Base-by-base conservation (phyloP, 2,329 filamentous ascomycete genomes). In the Nigrospora sphaerica region DNA sequence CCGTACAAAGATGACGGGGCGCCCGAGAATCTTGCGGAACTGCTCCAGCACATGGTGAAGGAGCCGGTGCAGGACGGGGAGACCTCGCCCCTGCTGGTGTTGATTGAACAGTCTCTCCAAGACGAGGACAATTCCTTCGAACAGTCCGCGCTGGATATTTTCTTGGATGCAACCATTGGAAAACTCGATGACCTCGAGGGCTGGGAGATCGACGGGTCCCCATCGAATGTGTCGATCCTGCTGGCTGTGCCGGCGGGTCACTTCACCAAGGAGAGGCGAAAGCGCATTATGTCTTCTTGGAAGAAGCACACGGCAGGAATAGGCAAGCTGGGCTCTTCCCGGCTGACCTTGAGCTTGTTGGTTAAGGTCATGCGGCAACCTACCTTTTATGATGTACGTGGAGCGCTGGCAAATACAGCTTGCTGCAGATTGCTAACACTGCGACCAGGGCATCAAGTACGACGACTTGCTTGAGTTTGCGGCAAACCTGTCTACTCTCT, bases 251-350 rank as follows among this genome's bases (percentile, higher is more conserved):
- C 60, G 28, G 46, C 47, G 18, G 59, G 60, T 28, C 49, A 51
- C 13, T 58, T 58, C 37, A 59, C 57, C 4, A 60, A 57, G 50
- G 55, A 52, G 16, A 56, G 61, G 17, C 57, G 62, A n/a, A 64
- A 62, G 40, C 57, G 55, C 5, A 53, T 62, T 16, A 59, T 63
- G 57, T 49, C 49, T 18, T 63, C 60, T 13, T 64, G 61, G 61
- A 59, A 57, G 48, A 60, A 54, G 41, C 52, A 53, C 43, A 57
- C 54, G 44, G 43, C 47, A 4, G 45, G 42, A 19, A 55, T 62
- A 33, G 49, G 48, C 33, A 47, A 49, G 36, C 35, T 48, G n/a
- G 38, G 47, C 14, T 63, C 56, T 42, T 51, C 54, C 10, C 40
- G 47, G 18, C 48, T 52, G 2, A 45, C 62, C 28, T 49, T 63